phyloP scores from a whole-genome alignment of 768 basidiomycete genomes.

The Peribolospora kevripleyi region DNA sequence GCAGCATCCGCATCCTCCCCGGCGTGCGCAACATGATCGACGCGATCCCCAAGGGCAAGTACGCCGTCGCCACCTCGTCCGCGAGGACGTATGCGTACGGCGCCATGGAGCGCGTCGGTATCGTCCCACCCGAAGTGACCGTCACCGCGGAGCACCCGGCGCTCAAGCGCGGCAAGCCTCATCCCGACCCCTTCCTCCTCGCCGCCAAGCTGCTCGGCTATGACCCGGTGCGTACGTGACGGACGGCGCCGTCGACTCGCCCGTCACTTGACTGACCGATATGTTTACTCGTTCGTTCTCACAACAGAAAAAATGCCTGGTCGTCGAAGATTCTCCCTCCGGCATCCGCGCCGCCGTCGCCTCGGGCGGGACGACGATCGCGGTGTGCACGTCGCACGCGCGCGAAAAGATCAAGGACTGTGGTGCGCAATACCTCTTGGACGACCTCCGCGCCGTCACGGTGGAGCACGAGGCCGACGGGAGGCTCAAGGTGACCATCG shows the following conservation, averaged over 20 bases:
- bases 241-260: not conserved
- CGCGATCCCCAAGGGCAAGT: constrained; percentile 39
- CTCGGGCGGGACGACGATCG: constrained; percentile 18
- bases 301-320: constrained; percentile 23
- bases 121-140: constrained; percentile 39
- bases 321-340: constrained; percentile 21
- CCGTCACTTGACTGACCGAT: not conserved
- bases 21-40: constrained; percentile 41
- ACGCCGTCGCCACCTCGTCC: constrained; percentile 49
- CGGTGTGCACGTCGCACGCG: constrained; percentile 20
- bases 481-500: not conserved
- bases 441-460: not conserved
- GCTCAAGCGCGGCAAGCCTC: constrained; percentile 28
- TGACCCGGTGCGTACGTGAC: constrained; percentile 4
- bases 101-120: constrained; percentile 47
- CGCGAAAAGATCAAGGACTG: constrained; percentile 13
- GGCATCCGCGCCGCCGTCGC: constrained; percentile 21
- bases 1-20: constrained; percentile 44
- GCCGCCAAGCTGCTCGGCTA: constrained; percentile 20
- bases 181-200: constrained; percentile 21
- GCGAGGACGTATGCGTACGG: constrained; percentile 38
- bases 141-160: constrained; percentile 56
- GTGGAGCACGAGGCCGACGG: not conserved
- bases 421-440: constrained; percentile 9
- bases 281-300: not conserved